These are phyloP conservation scores for Calonectria pseudoreteaudii DNA, from an alignment of 2,329 filamentous ascomycete species.

Conservation along the genomic window DNA sequence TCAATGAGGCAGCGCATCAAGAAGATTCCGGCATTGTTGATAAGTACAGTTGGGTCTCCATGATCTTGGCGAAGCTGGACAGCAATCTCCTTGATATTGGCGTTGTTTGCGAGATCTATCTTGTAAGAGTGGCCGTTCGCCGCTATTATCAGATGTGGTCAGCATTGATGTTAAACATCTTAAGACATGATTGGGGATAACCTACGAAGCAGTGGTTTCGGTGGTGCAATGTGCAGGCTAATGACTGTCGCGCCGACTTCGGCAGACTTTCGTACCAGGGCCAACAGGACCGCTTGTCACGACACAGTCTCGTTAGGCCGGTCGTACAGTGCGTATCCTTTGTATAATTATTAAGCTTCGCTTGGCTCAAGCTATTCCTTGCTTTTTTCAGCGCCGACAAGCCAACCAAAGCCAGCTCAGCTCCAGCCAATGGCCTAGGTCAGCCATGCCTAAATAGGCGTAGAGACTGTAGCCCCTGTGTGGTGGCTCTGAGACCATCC, in stretches of 20 bases:
- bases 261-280: neutral
- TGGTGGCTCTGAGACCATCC: neutral
- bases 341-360: neutral
- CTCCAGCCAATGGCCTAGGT: neutral
- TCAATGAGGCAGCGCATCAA: neutral
- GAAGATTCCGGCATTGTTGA: constrained; percentile 11
- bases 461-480: neutral
- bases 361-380: neutral
- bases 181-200: neutral
- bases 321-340: neutral
- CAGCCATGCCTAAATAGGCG: neutral
- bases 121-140: neutral
- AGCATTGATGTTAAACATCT: neutral
- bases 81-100: neutral
- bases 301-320: neutral
- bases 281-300: neutral
- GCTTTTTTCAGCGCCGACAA: neutral
- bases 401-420: neutral
- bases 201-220: neutral
- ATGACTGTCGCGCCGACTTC: neutral
- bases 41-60: constrained; percentile 3
- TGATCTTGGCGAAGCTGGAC: neutral
- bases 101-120: neutral
- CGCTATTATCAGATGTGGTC: neutral
- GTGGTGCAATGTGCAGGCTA: neutral